These are phyloP conservation scores for Avena atlantica DNA, from an alignment of 176 grass and related monocot genomes.

Conservation along the genomic window DNA sequence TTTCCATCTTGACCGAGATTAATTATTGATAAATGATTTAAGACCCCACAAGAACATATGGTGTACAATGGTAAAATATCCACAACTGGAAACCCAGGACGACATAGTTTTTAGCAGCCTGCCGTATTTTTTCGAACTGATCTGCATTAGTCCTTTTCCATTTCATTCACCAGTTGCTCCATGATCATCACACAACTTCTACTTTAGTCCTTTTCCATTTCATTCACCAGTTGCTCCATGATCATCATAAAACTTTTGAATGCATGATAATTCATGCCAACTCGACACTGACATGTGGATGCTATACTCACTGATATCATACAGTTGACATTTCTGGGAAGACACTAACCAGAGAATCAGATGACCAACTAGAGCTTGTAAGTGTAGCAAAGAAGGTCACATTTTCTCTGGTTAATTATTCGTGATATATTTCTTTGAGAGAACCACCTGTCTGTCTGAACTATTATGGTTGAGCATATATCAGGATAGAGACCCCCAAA, in stretches of 20 bases:
- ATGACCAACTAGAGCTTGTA: conserved; percentile 60
- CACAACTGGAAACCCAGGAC: neutral
- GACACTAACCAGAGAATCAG: conserved; percentile 58
- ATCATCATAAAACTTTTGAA: conserved; percentile 13
- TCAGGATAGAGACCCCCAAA: conserved; percentile 42
- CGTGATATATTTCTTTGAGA: conserved; percentile 55
- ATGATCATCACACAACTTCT: conserved; percentile 1
- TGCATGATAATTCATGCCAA: conserved; percentile 20
- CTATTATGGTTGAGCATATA: conserved; percentile 37
- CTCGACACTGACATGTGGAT: conserved; percentile 39
- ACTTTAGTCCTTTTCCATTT: conserved; percentile 20
- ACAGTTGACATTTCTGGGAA: conserved; percentile 68
- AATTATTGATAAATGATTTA: conserved; percentile 21
- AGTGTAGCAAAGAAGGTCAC: conserved; percentile 54
- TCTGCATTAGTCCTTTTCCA: conserved; percentile 5
- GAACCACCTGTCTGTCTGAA: conserved; percentile 54
- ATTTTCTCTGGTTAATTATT: conserved; percentile 63
- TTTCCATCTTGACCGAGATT: conserved; percentile 5
- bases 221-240: conserved; percentile 24
- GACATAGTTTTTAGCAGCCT: conserved; percentile 13
- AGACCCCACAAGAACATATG: conserved; percentile 25
- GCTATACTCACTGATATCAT: conserved; percentile 49
- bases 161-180: conserved; percentile 26
- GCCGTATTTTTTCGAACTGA: conserved; percentile 23
- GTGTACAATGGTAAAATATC: neutral